These are phyloP conservation scores for Acephala macrosclerotiorum DNA, from an alignment of 2,329 filamentous ascomycete species.

Conservation along the genomic window DNA sequence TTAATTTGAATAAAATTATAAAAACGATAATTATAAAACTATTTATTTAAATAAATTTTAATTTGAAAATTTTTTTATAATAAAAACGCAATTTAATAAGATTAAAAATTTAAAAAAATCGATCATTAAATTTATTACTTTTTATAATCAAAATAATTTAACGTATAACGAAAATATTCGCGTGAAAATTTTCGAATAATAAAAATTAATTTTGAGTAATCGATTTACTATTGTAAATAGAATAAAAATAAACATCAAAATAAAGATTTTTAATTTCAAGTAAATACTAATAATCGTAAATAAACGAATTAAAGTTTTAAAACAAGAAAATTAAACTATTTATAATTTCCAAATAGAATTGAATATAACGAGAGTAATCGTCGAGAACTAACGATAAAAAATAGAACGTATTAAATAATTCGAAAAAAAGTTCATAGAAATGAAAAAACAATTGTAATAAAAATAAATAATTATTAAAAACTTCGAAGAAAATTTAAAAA, in stretches of 20 bases:
- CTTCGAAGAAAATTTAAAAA: slow-evolving; percentile 13
- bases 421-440: slow-evolving; percentile 14
- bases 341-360: slow-evolving; percentile 31
- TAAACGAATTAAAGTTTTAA: slow-evolving; percentile 28
- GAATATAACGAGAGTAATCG: slow-evolving; percentile 22
- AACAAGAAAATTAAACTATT: slow-evolving; percentile 29
- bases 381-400: slow-evolving; percentile 15
- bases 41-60: slow-evolving; percentile 33
- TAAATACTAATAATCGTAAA: slow-evolving; percentile 30
- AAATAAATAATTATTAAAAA: slow-evolving; percentile 5
- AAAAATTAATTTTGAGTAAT: slow-evolving; percentile 25
- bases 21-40: slow-evolving; percentile 31
- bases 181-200: slow-evolving; percentile 31
- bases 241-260: slow-evolving; percentile 24
- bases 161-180: slow-evolving; percentile 30
- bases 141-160: slow-evolving; percentile 30
- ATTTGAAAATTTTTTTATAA: slow-evolving; percentile 33
- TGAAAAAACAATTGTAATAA: slow-evolving; percentile 8
- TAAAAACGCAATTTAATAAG: slow-evolving; percentile 17
- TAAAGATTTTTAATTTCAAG: slow-evolving; percentile 27
- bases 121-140: slow-evolving; percentile 33
- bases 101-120: slow-evolving; percentile 32
- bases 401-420: slow-evolving; percentile 11
- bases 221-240: slow-evolving; percentile 26
- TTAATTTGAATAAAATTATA: slow-evolving; percentile 31